phyloP scores from a whole-genome alignment of 352 stramenopile genomes.

The Phytophthora tubulina region DNA sequence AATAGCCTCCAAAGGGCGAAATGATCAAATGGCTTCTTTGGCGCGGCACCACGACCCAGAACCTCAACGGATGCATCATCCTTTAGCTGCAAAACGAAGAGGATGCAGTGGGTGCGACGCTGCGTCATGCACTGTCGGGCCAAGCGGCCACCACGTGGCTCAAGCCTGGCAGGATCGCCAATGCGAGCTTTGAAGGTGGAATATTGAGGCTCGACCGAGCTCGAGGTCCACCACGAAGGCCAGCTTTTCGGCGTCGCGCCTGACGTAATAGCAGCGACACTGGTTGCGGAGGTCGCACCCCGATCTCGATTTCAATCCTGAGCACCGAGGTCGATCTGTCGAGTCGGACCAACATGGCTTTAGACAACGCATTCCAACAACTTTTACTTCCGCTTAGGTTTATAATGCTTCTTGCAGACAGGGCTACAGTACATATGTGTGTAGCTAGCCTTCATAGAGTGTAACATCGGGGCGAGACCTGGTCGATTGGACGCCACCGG shows the following conservation, averaged over 20 bases:
- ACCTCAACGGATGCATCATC: neutral
- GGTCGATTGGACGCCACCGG: conserved; percentile 19
- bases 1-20: too few relatives aligned
- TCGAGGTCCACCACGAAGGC: conserved; percentile 3
- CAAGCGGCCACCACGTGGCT: neutral
- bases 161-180: neutral
- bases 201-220: neutral
- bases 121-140: neutral
- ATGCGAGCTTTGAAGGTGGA: conserved; percentile 8
- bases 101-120: conserved; percentile 11
- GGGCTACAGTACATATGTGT: neutral
- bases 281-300: neutral
- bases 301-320: conserved; percentile 24
- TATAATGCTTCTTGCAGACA: conserved; percentile 38
- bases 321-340: conserved; percentile 5
- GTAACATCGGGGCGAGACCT: conserved; percentile 35
- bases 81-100: conserved; percentile 5
- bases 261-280: conserved; percentile 6
- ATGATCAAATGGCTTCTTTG: conserved; percentile 13
- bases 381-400: conserved; percentile 32
- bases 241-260: neutral
- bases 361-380: conserved; percentile 20
- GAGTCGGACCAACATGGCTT: conserved; percentile 5
- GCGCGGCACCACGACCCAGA: conserved; percentile 6
- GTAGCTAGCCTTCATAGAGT: conserved; percentile 37